phyloP scores from a whole-genome alignment of 2,329 filamentous ascomycete genomes.

The Grosmannia huntii region DNA sequence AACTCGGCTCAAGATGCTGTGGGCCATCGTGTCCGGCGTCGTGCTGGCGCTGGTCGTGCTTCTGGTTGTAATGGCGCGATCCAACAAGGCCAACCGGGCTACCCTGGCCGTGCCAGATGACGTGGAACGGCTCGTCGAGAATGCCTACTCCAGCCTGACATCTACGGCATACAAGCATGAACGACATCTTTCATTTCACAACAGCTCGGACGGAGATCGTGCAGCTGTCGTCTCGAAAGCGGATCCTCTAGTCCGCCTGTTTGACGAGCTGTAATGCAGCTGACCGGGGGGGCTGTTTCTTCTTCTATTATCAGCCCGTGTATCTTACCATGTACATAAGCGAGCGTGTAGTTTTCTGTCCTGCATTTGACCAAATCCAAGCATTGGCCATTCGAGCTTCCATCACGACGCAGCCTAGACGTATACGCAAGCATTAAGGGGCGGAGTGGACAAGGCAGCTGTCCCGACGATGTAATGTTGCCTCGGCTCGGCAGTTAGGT shows the following conservation, averaged over 20 bases:
- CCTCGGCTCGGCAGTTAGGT: no score
- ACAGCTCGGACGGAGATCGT: background rate
- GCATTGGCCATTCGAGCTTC: background rate
- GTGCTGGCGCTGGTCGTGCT: constrained; percentile 35
- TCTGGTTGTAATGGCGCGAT: constrained; percentile 18
- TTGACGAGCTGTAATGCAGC: constrained; percentile 7
- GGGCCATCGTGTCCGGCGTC: constrained; percentile 42
- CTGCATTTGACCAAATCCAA: background rate
- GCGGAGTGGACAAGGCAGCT: no score
- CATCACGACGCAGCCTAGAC: background rate
- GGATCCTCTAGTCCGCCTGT: constrained; percentile 4
- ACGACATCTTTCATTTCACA: constrained; percentile 3
- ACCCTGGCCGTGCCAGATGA: background rate
- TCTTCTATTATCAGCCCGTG: background rate
- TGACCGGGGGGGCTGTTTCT: background rate
- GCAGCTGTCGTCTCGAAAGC: background rate
- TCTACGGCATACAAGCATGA: background rate
- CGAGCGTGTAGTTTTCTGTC: background rate
- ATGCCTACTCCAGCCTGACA: background rate
- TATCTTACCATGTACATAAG: background rate
- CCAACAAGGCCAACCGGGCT: constrained; percentile 12
- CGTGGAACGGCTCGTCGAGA: background rate
- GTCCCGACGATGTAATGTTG: no score
- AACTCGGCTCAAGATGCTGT: constrained; percentile 47
- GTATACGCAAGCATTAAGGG: background rate